Evolutionary conservation across 2,329 filamentous ascomycete species (phyloP).

Genomic region (Leptosphaerulina australis): DNA sequence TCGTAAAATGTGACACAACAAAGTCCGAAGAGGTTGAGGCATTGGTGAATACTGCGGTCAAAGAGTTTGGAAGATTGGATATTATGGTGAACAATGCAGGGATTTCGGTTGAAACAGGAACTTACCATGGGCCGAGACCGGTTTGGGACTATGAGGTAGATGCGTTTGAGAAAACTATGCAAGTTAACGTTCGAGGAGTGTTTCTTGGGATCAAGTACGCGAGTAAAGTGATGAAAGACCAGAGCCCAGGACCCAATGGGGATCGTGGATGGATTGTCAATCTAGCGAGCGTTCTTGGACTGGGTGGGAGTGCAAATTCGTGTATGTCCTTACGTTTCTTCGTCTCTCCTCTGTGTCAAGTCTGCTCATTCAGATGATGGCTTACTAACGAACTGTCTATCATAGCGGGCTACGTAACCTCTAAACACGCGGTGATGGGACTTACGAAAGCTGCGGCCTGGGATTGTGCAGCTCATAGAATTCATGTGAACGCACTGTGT

Average conservation of each 20-base stretch:
- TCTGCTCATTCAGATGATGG: no score
- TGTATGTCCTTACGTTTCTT: no score
- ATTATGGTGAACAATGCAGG: conserved; percentile 56
- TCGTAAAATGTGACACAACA: conserved; percentile 53
- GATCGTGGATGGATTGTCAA: conserved; percentile 62
- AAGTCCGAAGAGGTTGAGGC: conserved; percentile 51
- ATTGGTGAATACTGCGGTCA: conserved; percentile 49
- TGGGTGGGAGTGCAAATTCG: conserved; percentile 1
- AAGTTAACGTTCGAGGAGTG: conserved; percentile 49
- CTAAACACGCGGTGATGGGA: conserved; percentile 59
- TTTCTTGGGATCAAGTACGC: conserved; percentile 56
- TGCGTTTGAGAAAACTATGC: conserved; percentile 53
- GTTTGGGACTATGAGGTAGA: conserved; percentile 57
- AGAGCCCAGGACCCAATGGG: conserved; percentile 46
- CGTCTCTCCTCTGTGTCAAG: no score
- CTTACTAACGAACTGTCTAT: no score
- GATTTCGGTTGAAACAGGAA: conserved; percentile 49
- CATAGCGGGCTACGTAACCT: conserved; percentile 53
- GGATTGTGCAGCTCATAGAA: conserved; percentile 56
- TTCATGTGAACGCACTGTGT: conserved; percentile 62
- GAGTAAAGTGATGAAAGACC: conserved; percentile 57
- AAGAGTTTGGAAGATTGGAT: conserved; percentile 59
- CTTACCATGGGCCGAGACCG: conserved; percentile 29
- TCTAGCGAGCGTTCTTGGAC: conserved; percentile 55
- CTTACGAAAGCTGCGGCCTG: conserved; percentile 57